phyloP scores from a whole-genome alignment of 2,329 filamentous ascomycete species.

The Pseudocercospora vitis region DNA sequence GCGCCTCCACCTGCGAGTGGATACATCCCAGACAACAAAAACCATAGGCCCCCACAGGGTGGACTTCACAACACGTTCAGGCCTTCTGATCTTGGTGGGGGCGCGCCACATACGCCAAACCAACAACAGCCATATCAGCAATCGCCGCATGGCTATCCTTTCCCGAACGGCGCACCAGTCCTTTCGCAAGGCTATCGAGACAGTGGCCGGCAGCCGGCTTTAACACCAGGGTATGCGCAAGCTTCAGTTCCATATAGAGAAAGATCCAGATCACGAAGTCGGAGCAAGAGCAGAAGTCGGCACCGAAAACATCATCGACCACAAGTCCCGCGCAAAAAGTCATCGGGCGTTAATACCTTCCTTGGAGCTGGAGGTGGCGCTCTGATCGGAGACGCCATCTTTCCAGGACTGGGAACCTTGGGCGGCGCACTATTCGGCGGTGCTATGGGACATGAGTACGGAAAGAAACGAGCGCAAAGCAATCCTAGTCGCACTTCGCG shows the following conservation, averaged over 20 bases:
- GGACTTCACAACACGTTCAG: slow-evolving; percentile 17
- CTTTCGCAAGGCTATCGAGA: slow-evolving; percentile 21
- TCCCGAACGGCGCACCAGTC: slow-evolving; percentile 16
- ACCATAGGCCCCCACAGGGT: slow-evolving; percentile 15
- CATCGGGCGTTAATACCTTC: slow-evolving; percentile 40
- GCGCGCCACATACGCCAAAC: slow-evolving; percentile 14
- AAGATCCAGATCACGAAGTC: slow-evolving; percentile 19
- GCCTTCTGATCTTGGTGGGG: slow-evolving; percentile 16
- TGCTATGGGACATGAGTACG: slow-evolving; percentile 45
- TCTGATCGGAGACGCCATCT: slow-evolving; percentile 46
- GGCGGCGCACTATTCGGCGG: slow-evolving; percentile 45
- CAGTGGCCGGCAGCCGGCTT: slow-evolving; percentile 15
- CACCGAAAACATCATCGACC: slow-evolving; percentile 26
- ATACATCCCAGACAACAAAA: slow-evolving; percentile 20
- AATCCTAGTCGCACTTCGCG: slow-evolving; percentile 18
- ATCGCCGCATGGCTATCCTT: slow-evolving; percentile 14
- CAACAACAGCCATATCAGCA: slow-evolving; percentile 25
- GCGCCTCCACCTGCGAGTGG: slow-evolving; percentile 25
- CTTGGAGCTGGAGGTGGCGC: slow-evolving; percentile 48
- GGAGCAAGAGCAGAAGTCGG: slow-evolving; percentile 17
- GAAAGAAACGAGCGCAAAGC: slow-evolving; percentile 33
- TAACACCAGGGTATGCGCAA: slow-evolving; percentile 22
- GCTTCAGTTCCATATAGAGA: slow-evolving; percentile 21
- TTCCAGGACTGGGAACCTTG: slow-evolving; percentile 45
- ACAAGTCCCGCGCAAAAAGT: slow-evolving; percentile 25